Base-by-base conservation (phyloP, 768 basidiomycete genomes). In the Russula sp. region DNA sequence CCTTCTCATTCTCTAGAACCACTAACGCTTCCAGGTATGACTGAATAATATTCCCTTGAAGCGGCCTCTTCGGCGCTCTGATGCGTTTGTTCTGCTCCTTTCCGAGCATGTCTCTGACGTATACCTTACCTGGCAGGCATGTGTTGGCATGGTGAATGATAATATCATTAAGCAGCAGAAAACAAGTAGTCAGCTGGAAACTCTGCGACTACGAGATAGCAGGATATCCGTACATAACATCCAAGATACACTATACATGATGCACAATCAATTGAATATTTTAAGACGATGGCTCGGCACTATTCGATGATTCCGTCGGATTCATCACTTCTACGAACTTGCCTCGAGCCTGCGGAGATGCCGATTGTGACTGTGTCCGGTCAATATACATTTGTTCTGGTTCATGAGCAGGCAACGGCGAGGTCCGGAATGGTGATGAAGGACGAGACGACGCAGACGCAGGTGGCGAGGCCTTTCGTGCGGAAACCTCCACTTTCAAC, bases 361-460 rank as follows among this genome's bases (percentile, higher is more conserved):
- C 62, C 38, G 73, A 72, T 28, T 78, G 78, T n/a, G 76, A 75
- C 69, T 83, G 66, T n/a, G 56, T 61, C 16, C 82, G 8, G 81
- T 79, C 68, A 20, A 59, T 61, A 8, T 80, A 80, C 83, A 83
- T 82, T 70, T 81, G 79, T 52, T 84, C 84, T 63, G 83, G 79
- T 53, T 71, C 73, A 30, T 57, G 69, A 59, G 69, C 66, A 51
- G 85, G 84, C 14, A 84, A 84, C 20, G 83, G 80, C 16, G 80
- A 80, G 3, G 83, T 84, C 68, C 85, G 83, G 81, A 90, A 87
- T 18, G 89, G 88, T 2, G 89, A 88, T 22, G 88, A 89, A 0
- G 84, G 84, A 83, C 26, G 85, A 84, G 46, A 83, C 81, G 32
- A 81, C 71, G 13, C 13, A 24, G 56, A 26, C 22, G 22, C 56